Conservation (phyloP, 805 yeast species). For the Candida boleticola region DNA sequence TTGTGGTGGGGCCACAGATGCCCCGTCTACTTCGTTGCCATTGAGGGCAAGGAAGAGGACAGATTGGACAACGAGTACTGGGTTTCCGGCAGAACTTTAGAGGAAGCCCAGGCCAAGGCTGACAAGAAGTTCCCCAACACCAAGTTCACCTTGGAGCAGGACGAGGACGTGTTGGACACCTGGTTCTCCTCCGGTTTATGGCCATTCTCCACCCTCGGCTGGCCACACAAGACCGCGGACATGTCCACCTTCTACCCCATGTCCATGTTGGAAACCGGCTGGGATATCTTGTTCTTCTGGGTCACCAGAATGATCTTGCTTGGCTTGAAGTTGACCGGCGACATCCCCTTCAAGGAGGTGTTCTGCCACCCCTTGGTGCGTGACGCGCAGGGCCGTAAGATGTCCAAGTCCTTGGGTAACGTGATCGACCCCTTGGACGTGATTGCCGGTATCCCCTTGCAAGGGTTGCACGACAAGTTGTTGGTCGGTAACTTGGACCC, state of each 20-base stretch:
- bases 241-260: constrained; percentile 80
- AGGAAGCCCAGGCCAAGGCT: constrained; percentile 87
- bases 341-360: constrained; percentile 91
- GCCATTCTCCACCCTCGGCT: constrained; percentile 96
- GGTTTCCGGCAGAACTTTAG: constrained; percentile 84
- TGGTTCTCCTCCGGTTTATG: constrained; percentile 99
- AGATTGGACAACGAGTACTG: constrained; percentile 68
- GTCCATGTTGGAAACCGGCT: constrained; percentile 95
- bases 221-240: constrained; percentile 84
- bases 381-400: constrained; percentile 98
- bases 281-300: constrained; percentile 99
- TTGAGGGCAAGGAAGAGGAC: constrained; percentile 73
- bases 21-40: constrained; percentile 85
- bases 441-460: constrained; percentile 80
- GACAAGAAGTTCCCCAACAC: constrained; percentile 63
- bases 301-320: constrained; percentile 94
- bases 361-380: constrained; percentile 98
- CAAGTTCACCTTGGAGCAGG: constrained; percentile 81
- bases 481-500: constrained; percentile 83
- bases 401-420: constrained; percentile 97
- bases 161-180: constrained; percentile 96
- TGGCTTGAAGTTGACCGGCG: constrained; percentile 86
- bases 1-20: constrained; percentile 97
- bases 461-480: constrained; percentile 76
- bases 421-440: constrained; percentile 96